Percentiles rank a stretch among this genome's conserved stretches.
Conservation (phyloP, 1,284 basidiomycete genomes). For the Microbotryum silenes-acaulis region DNA sequence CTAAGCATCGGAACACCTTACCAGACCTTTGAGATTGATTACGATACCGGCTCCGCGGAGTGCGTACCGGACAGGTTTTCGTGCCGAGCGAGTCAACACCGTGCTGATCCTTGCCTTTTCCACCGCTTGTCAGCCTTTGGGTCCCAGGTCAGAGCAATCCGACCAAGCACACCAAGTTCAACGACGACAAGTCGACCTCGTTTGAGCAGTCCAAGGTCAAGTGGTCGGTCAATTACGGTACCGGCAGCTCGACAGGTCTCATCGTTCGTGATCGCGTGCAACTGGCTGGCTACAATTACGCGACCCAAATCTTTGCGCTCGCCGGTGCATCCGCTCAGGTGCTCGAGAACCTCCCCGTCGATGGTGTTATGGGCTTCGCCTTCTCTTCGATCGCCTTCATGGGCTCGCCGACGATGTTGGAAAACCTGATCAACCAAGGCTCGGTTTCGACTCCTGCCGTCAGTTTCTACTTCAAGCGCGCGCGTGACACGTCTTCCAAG, state of each 20-base stretch:
- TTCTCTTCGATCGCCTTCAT: constrained; percentile 29
- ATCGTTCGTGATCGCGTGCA: constrained; percentile 27
- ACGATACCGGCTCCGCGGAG: constrained; percentile 28
- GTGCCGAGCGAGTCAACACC: neutral
- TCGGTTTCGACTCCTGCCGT: constrained; percentile 22
- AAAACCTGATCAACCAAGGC: constrained; percentile 22
- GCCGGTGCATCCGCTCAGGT: constrained; percentile 19
- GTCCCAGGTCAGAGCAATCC: constrained; percentile 16
- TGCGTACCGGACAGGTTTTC: neutral
- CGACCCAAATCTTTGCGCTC: constrained; percentile 29
- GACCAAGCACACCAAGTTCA: constrained; percentile 23
- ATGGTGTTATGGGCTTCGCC: constrained; percentile 15
- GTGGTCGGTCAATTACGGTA: constrained; percentile 28
- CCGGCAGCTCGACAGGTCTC: constrained; percentile 18
- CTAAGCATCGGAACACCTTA: constrained; percentile 20
- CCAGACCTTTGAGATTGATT: constrained; percentile 18
- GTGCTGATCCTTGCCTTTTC: neutral
- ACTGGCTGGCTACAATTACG: constrained; percentile 14
- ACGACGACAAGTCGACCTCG: constrained; percentile 4
- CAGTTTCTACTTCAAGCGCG: constrained; percentile 19
- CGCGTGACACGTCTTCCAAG: constrained; percentile 19
- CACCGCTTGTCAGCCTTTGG: constrained; percentile 7
- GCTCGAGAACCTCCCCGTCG: constrained; percentile 17
- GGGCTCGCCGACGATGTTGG: constrained; percentile 30
- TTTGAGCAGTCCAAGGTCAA: constrained; percentile 17